A percentile compares a stretch with the other conserved stretches of the same genome.
Conservation (phyloP, 306 rosid species). For the Styphnolobium japonicum region DNA sequence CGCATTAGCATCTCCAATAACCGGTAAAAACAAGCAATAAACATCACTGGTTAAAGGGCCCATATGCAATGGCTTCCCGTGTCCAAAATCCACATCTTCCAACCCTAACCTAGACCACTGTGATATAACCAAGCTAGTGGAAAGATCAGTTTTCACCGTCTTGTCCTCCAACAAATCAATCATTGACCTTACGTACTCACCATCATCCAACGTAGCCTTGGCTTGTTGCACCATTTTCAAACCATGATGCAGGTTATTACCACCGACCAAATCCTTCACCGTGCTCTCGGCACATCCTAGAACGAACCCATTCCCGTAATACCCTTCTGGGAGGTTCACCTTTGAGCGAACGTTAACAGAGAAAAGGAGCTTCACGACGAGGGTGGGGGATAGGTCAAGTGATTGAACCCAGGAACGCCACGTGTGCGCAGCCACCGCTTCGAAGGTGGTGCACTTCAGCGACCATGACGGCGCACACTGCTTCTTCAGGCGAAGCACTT, state of each 20-base stretch:
- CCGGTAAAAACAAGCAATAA: constrained; percentile 85
- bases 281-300: constrained; percentile 62
- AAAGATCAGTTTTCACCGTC: constrained; percentile 51
- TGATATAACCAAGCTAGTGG: constrained; percentile 67
- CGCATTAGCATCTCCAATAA: constrained; percentile 41
- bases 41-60: constrained; percentile 73
- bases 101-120: constrained; percentile 88
- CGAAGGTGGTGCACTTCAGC: constrained; percentile 69
- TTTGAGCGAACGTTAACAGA: constrained; percentile 54
- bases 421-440: constrained; percentile 75
- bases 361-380: constrained; percentile 66
- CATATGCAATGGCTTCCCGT: constrained; percentile 69
- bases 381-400: constrained; percentile 34
- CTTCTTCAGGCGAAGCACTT: constrained; percentile 51
- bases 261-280: constrained; percentile 39
- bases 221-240: constrained; percentile 63
- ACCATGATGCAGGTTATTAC: constrained; percentile 45
- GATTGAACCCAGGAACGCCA: constrained; percentile 87
- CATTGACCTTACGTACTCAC: constrained; percentile 58
- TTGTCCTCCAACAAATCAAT: constrained; percentile 71
- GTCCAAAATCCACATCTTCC: constrained; percentile 80
- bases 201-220: constrained; percentile 42
- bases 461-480: constrained; percentile 65
- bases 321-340: constrained; percentile 47
- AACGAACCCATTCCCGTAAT: constrained; percentile 75